These are phyloP conservation scores for Gnomoniopsis sp. DNA, from an alignment of 2,329 filamentous ascomycete species.

Conservation along the genomic window DNA sequence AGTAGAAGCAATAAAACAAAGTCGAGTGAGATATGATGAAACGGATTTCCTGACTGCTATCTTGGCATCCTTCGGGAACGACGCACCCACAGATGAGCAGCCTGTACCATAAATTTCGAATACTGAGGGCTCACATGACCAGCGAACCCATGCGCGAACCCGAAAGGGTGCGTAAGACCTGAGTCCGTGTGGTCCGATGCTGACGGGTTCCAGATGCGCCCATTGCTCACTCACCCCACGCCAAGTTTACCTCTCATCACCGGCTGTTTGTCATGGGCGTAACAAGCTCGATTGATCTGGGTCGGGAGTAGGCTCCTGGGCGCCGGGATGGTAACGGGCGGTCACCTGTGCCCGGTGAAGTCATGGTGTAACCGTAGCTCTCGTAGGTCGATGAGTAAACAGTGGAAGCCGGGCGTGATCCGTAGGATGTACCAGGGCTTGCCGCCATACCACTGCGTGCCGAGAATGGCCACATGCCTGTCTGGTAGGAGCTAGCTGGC, in stretches of 20 bases:
- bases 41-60: neutral
- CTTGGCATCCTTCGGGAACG: neutral
- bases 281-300: slow-evolving; percentile 62
- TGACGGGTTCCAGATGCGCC: neutral
- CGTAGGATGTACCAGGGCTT: slow-evolving; percentile 52
- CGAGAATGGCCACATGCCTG: slow-evolving; percentile 52
- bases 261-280: slow-evolving; percentile 55
- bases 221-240: neutral
- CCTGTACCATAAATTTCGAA: neutral
- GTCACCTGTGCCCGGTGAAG: slow-evolving; percentile 38
- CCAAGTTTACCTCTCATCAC: neutral
- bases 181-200: neutral
- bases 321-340: slow-evolving; percentile 55
- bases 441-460: slow-evolving; percentile 41
- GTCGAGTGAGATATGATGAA: slow-evolving; percentile 6
- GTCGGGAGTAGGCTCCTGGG: slow-evolving; percentile 52
- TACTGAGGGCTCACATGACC: slow-evolving; percentile 14
- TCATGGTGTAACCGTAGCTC: slow-evolving; percentile 40
- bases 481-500: slow-evolving; percentile 38
- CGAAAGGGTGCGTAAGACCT: slow-evolving; percentile 1
- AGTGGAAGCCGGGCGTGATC: slow-evolving; percentile 34
- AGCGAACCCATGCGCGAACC: slow-evolving; percentile 4
- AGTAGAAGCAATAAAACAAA: neutral
- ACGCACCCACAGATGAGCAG: neutral
- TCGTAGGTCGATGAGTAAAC: slow-evolving; percentile 54